Base-by-base conservation (phyloP, 768 basidiomycete genomes). In the Chalciporus piperatus region DNA sequence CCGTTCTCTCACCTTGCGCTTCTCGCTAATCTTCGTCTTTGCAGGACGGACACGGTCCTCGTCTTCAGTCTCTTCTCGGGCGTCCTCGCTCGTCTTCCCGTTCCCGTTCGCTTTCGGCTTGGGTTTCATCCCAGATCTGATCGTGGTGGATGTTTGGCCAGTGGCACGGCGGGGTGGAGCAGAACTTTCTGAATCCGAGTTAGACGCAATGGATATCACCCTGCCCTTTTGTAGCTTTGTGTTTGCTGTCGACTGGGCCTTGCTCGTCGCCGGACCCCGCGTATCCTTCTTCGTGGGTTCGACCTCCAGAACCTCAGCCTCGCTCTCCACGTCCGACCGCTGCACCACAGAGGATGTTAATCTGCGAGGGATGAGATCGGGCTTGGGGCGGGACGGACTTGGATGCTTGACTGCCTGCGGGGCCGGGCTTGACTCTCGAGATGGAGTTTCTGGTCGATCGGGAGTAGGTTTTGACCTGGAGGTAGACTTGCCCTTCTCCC, bases 51-150 rank as follows among this genome's bases (percentile, higher is more conserved):
- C 4, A 19, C 32, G 33, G 32, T 32, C 20, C 40, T 20, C 28
- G 38, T 46, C 30, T 33, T 40, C 19, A 27, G 44, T 27, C 55
- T 58, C 0, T 22, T 48, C 11, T 33, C 51, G 48, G 19, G 38
- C 47, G 4, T 35, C 46, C 27, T 14, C 32, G 8, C 28, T 35
- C 17, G 33, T 54, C 27, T 49, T 49, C 11, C 13, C 50, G 6
- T 49, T 49, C 11, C 13, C 50, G 6, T 51, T 51, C 3, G 62
- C 56, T 17, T 42, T 59, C 6, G 58, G 53, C 37, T 58, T 59
- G 27, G 59, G 61, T 25, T 58, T 68, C 66, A 68, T 68, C 9
- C 59, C 59, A 2, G 61, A 61, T 35, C 57, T 65, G 47, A 68
- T 47, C 11, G 66, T 63, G 0, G 66, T 68, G 5, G 51, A 47